A percentile compares a stretch with the other conserved stretches of the same genome.
These are phyloP conservation scores for Cyphellophora attinorum DNA, from an alignment of 2,329 filamentous ascomycete genomes.

Conservation along the genomic window DNA sequence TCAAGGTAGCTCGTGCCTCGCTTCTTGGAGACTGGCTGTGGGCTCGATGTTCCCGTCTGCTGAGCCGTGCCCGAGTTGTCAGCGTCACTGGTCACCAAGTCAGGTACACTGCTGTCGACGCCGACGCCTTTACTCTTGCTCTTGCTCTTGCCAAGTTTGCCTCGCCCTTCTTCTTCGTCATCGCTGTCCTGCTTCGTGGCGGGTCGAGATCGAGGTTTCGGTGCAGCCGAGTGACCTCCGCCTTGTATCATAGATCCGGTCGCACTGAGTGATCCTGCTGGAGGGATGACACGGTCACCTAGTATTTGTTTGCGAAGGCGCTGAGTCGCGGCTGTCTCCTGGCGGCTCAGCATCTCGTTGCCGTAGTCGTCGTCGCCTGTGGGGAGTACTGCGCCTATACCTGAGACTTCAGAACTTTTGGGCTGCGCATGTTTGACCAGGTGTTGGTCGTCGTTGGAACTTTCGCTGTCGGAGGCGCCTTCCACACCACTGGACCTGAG, in stretches of 20 bases:
- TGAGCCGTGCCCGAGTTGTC: neutral
- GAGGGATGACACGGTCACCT: neutral
- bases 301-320: slow-evolving; percentile 1
- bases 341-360: neutral
- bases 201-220: slow-evolving; percentile 2
- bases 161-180: slow-evolving; percentile 9
- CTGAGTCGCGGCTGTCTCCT: neutral
- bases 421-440: no score
- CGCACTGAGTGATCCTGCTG: neutral
- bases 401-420: no score
- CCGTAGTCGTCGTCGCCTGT: no score
- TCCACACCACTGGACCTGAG: no score
- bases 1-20: slow-evolving; percentile 16
- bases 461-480: no score
- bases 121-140: neutral
- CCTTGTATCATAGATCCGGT: neutral
- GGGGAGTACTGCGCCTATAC: no score
- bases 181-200: slow-evolving; percentile 6
- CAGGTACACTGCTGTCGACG: no score
- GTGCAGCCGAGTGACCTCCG: neutral
- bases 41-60: neutral
- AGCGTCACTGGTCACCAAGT: neutral
- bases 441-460: no score
- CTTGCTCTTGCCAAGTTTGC: neutral
- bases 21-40: slow-evolving; percentile 6